Percentiles rank a stretch among this genome's conserved stretches.
phyloP scores from a whole-genome alignment of 331 rosid genomes.

The Prunus yedoensis region DNA sequence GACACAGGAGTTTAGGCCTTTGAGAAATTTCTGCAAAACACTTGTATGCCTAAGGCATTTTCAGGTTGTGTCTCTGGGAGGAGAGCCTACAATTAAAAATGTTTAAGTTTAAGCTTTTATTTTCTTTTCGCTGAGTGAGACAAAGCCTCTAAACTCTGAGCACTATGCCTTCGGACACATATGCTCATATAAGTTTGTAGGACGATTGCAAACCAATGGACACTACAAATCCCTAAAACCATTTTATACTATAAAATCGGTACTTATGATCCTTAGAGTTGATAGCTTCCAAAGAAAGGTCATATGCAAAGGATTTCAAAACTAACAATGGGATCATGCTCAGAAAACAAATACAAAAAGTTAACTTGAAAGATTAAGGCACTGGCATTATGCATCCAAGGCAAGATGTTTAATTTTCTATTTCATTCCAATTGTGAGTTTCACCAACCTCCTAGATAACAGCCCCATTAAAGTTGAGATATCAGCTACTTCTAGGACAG shows the following conservation, averaged over 20 bases:
- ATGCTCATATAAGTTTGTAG: background rate
- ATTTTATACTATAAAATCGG: background rate
- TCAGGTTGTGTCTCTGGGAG: background rate
- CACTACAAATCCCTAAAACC: background rate
- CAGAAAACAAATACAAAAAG: background rate
- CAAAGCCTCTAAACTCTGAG: conserved; percentile 2
- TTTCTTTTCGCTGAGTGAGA: background rate
- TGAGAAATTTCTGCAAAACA: background rate
- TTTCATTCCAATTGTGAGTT: no score
- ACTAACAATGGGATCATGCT: background rate
- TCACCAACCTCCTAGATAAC: no score
- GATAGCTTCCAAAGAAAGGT: background rate
- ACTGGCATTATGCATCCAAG: background rate
- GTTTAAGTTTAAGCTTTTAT: background rate
- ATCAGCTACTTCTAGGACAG: background rate
- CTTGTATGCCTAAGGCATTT: background rate
- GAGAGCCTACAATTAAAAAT: background rate
- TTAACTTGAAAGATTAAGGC: background rate
- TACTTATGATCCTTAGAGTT: background rate
- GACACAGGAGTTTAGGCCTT: background rate
- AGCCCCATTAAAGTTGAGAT: background rate
- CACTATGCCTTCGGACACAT: background rate
- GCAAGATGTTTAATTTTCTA: background rate
- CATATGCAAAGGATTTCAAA: background rate
- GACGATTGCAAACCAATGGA: background rate